Base-by-base conservation (phyloP, 2,329 filamentous ascomycete species). In the Magnaporthiopsis poae region DNA sequence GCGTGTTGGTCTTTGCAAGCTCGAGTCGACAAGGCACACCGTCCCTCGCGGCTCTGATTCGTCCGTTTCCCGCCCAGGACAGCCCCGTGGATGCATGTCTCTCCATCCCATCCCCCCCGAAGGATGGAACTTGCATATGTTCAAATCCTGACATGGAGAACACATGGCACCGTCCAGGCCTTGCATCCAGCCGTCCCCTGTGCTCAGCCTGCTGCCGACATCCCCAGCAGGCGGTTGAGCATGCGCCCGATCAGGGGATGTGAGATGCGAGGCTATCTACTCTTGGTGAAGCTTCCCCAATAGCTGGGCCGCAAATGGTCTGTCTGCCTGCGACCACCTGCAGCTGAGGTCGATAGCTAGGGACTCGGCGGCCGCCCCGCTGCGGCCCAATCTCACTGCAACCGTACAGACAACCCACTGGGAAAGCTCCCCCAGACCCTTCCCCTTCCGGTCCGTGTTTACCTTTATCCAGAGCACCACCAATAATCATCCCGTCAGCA, bases 151-250 rank as follows among this genome's bases (percentile, higher is more conserved):
- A 56, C 46, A 21, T 56, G 46, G 46, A 56, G 61, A 62, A n/a
- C 61, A 62, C 61, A 33, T 62, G 61, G 61, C 61, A 62, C 61
- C 61, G 31, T 62, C 61, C 31, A 62, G 61, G 31, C 61, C 61
- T 62, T 62, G 61, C 31, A 62, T 36, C 31, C 13, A 25, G 61
- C 4, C 13, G 11, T 62, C 8, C 31, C 31, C n/a, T 9, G 46
- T 56, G 46, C 18, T 56, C 18, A n/a, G 46, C 46, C 7, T 56
- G 46, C 46, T 56, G 46, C 46, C 46, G n/a, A 56, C 46, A 21
- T 56, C 18, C 7, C 1, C 46, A n/a, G 46, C 18, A 2, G 7
- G 5, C 8, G 36, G 15, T 5, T 1, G 36, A 18, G 18, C 18
- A 5, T 18, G 36, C 18, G 36, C 36, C 36, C 36, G 36, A 39